A percentile compares a stretch with the other conserved stretches of the same genome.
phyloP scores from a whole-genome alignment of 2,329 filamentous ascomycete genomes.

The Colletotrichum sojae region DNA sequence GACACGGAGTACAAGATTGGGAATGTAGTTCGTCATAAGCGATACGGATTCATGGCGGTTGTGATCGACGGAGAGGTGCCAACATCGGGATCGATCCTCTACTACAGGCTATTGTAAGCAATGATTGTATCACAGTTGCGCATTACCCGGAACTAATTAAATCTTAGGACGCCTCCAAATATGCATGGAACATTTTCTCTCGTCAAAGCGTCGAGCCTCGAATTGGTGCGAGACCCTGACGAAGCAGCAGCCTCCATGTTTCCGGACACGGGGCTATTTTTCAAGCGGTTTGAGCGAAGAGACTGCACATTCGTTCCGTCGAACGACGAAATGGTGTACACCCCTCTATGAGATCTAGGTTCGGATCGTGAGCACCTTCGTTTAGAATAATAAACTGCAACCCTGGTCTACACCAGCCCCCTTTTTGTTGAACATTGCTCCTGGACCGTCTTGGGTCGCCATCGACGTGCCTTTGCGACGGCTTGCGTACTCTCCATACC shows the following conservation, averaged over 20 bases:
- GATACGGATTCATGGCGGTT: conserved; percentile 84
- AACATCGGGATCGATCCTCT: conserved; percentile 25
- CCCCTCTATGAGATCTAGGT: conserved; percentile 4
- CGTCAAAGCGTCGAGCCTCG: conserved; percentile 38
- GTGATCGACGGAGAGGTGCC: conserved; percentile 80
- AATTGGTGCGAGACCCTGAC: conserved; percentile 32
- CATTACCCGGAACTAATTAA: background rate
- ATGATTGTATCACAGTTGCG: background rate
- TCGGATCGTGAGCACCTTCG: too few species aligned
- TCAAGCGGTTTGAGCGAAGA: conserved; percentile 84
- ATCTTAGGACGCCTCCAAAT: conserved; percentile 32
- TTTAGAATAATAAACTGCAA: too few species aligned
- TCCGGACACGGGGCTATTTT: conserved; percentile 83
- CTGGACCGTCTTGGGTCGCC: background rate
- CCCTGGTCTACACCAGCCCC: too few species aligned
- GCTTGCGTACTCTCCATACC: background rate
- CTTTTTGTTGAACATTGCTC: background rate
- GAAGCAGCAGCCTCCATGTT: conserved; percentile 66
- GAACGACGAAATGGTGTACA: conserved; percentile 34
- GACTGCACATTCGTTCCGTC: conserved; percentile 75
- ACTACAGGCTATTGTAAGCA: conserved; percentile 21
- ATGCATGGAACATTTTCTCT: conserved; percentile 39
- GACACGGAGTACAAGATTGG: conserved; percentile 75
- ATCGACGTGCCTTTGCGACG: background rate
- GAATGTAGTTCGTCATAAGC: conserved; percentile 85